Base-by-base conservation (phyloP, 495 filamentous ascomycete genomes). In the Podospora didyma region DNA sequence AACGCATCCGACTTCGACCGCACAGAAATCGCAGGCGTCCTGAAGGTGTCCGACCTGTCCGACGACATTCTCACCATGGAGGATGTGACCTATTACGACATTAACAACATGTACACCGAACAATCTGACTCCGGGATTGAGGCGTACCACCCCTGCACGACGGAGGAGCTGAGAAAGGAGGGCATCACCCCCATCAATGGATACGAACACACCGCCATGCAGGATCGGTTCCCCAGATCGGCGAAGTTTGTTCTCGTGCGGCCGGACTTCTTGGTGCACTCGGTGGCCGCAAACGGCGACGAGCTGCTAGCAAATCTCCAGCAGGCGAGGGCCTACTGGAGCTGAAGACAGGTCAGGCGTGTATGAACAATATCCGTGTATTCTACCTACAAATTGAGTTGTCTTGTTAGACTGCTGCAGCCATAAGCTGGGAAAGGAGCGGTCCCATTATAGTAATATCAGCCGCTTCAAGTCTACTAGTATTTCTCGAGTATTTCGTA, bases 211-310 rank as follows among this genome's bases (percentile, higher is more conserved):
- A 47, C 42, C 1, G 41, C 52, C 1, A n/a, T 54, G n/a, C 23
- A 54, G 52, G 42, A 54, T 7, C 52, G 52, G 10, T 54, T 34
- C 39, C 4, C 11, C 3, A 10, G 21, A 3, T 47, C 52, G 3
- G 21, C 23, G 6, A 34, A 28, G 41, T 54, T 47, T 35, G 42
- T 47, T 16, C 41, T 54, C 5, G 11, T 54, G 6, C 35, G 51
- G 22, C 51, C 51, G 1, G 51, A 53, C 23, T 53, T 53, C 12
- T 45, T 53, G n/a, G 51, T 53, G 22, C 51, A 53, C 23, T 54
- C 52, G 24, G 52, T 54, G 16, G 52, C 51, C 9, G 6, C 41
- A 21, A 42, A 37, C 20, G 24, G 31, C 10, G 52, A 46, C 4
- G 44, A 47, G 52, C 22, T 54, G 24, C 17, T 46, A n/a, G 42